A percentile compares a stretch with the other conserved stretches of the same genome.
Evolutionary conservation across 257 asterid species (phyloP).

Genomic region (Eustoma russellianum): DNA sequence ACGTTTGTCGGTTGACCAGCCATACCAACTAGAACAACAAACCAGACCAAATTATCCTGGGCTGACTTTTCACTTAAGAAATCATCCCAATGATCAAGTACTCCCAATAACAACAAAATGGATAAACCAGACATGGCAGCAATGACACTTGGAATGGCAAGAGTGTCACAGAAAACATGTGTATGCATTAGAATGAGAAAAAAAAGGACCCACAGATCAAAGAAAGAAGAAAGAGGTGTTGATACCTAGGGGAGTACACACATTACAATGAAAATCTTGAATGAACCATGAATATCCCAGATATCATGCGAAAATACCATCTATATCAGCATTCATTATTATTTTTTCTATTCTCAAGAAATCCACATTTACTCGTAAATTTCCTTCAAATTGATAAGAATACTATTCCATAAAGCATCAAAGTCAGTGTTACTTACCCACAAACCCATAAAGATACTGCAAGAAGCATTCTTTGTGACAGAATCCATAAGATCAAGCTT

Average conservation of each 20-base stretch:
- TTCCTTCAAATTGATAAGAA: too few relatives aligned
- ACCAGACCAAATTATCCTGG: slow-evolving; percentile 97
- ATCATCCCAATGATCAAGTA: slow-evolving; percentile 89
- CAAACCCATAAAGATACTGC: slow-evolving; percentile 90
- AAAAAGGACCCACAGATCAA: not conserved
- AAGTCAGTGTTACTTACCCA: slow-evolving; percentile 43
- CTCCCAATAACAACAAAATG: slow-evolving; percentile 64
- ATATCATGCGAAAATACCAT: too few relatives aligned
- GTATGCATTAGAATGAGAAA: slow-evolving; percentile 1
- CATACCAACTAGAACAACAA: slow-evolving; percentile 96
- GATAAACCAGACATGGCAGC: slow-evolving; percentile 99
- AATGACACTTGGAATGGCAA: slow-evolving; percentile 86
- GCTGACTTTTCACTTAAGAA: slow-evolving; percentile 91
- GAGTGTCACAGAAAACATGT: slow-evolving; percentile 51
- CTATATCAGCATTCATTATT: not conserved
- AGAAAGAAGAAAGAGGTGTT: not conserved
- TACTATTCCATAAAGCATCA: not conserved
- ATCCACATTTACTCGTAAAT: too few relatives aligned
- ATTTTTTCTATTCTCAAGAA: too few relatives aligned
- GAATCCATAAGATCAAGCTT: slow-evolving; percentile 77
- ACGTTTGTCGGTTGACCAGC: slow-evolving; percentile 85
- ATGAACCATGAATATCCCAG: too few relatives aligned
- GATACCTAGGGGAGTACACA: not conserved
- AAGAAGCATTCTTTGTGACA: slow-evolving; percentile 83
- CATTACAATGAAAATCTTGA: too few relatives aligned